Percentiles rank a stretch among this genome's conserved stretches.
Evolutionary conservation across 306 rosid species (phyloP).

Genomic region (Myrica gale): DNA sequence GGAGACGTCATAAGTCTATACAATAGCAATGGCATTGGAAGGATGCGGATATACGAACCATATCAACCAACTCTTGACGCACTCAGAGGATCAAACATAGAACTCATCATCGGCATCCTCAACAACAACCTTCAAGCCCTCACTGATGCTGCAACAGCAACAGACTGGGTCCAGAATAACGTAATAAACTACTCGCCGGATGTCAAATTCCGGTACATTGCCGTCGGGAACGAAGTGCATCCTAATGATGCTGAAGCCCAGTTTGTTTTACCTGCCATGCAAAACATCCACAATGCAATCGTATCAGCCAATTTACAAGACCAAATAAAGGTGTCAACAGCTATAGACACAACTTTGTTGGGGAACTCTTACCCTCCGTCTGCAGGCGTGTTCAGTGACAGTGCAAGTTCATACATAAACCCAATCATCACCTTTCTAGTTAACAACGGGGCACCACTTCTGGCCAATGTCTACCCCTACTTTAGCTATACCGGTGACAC

Average conservation of each 20-base stretch:
- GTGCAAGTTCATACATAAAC: slow-evolving; percentile 24
- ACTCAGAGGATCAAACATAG: slow-evolving; percentile 53
- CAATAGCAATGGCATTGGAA: slow-evolving; percentile 29
- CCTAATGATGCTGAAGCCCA: slow-evolving; percentile 20
- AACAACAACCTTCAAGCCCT: slow-evolving; percentile 25
- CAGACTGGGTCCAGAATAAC: slow-evolving; percentile 35
- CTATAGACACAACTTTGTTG: slow-evolving; percentile 32
- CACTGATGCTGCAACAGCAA: slow-evolving; percentile 31
- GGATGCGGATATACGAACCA: slow-evolving; percentile 46
- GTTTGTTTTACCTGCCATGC: slow-evolving; percentile 33
- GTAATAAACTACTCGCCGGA: slow-evolving; percentile 32
- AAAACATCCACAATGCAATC: slow-evolving; percentile 40
- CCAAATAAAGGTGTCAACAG: slow-evolving; percentile 57
- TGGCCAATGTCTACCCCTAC: slow-evolving; percentile 64
- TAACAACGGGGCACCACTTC: slow-evolving; percentile 52
- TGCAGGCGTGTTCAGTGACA: slow-evolving; percentile 22
- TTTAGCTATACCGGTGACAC: slow-evolving; percentile 17
- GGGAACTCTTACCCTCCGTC: slow-evolving; percentile 46
- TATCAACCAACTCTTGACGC: slow-evolving; percentile 36
- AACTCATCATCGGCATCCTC: slow-evolving; percentile 37
- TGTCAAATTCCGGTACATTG: slow-evolving; percentile 42
- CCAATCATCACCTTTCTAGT: slow-evolving; percentile 44
- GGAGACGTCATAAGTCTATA: slow-evolving; percentile 39
- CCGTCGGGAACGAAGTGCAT: slow-evolving; percentile 48
- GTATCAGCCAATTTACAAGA: slow-evolving; percentile 39